Percentiles rank a stretch among this genome's conserved stretches.
Conservation (phyloP, 1,284 basidiomycete genomes). For the Golubevia sp. region DNA sequence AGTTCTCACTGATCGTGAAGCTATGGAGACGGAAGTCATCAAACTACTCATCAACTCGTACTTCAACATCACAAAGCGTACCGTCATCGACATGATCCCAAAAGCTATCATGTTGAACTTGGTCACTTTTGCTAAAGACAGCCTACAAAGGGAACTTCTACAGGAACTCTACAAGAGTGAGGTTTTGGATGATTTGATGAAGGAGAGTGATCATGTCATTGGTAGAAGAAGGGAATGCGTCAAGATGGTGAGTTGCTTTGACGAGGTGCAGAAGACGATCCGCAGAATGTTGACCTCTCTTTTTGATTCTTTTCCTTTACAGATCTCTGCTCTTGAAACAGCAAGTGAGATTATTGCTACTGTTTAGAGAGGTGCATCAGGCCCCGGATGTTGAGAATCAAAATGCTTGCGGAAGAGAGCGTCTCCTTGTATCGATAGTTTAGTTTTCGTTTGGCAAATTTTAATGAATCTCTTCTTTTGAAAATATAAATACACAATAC, state of each 20-base stretch:
- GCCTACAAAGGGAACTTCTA: conserved; percentile 83
- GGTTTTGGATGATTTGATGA: conserved; percentile 56
- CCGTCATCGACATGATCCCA: conserved; percentile 99
- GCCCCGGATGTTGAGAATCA: no score
- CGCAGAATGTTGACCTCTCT: not conserved
- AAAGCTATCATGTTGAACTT: conserved; percentile 88
- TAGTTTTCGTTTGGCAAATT: no score
- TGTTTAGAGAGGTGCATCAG: conserved; percentile 27
- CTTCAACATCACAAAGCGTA: conserved; percentile 77
- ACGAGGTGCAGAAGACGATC: not conserved
- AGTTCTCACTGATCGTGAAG: conserved; percentile 91
- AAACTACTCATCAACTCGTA: conserved; percentile 67
- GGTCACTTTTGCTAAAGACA: conserved; percentile 89
- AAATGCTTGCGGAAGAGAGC: no score
- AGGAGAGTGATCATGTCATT: conserved; percentile 57
- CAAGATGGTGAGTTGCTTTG: conserved; percentile 57
- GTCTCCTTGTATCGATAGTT: no score
- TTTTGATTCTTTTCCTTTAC: not conserved
- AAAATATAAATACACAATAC: no score
- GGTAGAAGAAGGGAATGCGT: conserved; percentile 56
- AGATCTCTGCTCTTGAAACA: conserved; percentile 49
- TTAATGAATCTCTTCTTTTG: no score
- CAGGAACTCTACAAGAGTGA: conserved; percentile 57
- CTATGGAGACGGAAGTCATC: conserved; percentile 99
- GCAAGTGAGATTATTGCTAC: conserved; percentile 57